Percentiles rank a stretch among this genome's conserved stretches.
phyloP scores from a whole-genome alignment of 306 rosid species.

The Malus sieversii region DNA sequence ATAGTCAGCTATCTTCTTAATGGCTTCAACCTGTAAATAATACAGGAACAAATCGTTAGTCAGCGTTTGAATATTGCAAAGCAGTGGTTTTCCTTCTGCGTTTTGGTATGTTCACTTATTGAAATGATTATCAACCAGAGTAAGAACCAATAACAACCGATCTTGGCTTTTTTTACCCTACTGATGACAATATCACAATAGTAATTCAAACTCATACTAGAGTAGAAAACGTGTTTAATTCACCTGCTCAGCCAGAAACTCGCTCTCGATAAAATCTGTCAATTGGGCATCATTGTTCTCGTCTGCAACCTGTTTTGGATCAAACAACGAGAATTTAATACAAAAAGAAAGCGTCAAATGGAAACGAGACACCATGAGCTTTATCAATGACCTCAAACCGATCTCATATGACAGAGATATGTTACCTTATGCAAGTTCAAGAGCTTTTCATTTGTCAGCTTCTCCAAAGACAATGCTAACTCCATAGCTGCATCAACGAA shows the following conservation, averaged over 20 bases:
- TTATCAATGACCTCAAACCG: neutral
- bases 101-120: neutral
- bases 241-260: slow-evolving; percentile 79
- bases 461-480: slow-evolving; percentile 77
- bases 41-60: neutral
- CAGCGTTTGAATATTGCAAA: neutral
- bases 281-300: slow-evolving; percentile 53
- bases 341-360: neutral
- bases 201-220: neutral
- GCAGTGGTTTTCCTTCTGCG: neutral
- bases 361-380: neutral
- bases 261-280: slow-evolving; percentile 61
- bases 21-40: slow-evolving; percentile 57
- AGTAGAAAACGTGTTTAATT: neutral
- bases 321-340: neutral
- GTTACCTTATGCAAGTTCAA: slow-evolving; percentile 59
- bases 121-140: neutral
- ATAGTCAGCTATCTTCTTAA: slow-evolving; percentile 69
- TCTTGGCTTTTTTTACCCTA: neutral
- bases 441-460: slow-evolving; percentile 73
- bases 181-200: no score
- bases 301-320: slow-evolving; percentile 51
- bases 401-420: neutral
- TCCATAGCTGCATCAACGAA: slow-evolving; percentile 66
- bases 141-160: neutral